A percentile compares a stretch with the other conserved stretches of the same genome.
phyloP scores from a whole-genome alignment of 2,329 filamentous ascomycete species.

The Colletotrichum sublineola region DNA sequence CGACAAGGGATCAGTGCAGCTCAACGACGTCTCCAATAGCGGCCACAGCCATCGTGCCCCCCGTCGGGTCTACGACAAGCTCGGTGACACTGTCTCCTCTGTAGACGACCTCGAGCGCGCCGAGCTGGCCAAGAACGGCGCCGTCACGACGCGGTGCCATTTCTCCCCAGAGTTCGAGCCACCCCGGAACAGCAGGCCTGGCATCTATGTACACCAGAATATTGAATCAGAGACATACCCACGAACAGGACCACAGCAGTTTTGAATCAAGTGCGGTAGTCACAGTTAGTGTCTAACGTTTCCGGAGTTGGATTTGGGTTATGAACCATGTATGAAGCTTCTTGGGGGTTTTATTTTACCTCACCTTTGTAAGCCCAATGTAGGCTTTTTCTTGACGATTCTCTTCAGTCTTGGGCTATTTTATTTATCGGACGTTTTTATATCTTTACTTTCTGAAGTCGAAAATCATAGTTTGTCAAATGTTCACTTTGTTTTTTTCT shows the following conservation, averaged over 20 bases:
- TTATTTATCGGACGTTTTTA: not conserved
- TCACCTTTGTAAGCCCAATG: not conserved
- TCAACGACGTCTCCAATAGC: slow-evolving; percentile 22
- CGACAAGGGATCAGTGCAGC: slow-evolving; percentile 24
- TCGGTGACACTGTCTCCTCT: slow-evolving; percentile 19
- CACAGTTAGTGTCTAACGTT: not conserved
- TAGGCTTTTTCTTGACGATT: not conserved
- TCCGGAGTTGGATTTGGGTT: not conserved
- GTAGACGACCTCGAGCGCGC: slow-evolving; percentile 33
- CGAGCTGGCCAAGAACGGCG: not conserved
- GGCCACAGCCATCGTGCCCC: slow-evolving; percentile 7
- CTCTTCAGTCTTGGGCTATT: not conserved
- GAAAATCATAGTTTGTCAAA: not conserved
- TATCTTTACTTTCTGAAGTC: no score
- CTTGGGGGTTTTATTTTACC: not conserved
- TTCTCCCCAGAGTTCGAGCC: slow-evolving; percentile 23
- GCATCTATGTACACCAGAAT: slow-evolving; percentile 38
- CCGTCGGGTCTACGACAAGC: slow-evolving; percentile 32
- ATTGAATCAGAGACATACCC: slow-evolving; percentile 26
- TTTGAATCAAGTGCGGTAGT: not conserved
- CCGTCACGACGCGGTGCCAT: slow-evolving; percentile 34
- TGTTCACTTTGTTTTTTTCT: not conserved
- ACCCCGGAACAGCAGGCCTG: slow-evolving; percentile 21
- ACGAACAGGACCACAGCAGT: not conserved
- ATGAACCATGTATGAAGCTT: not conserved